Percentiles rank a stretch among this genome's conserved stretches.
Conservation (phyloP, 1,139 yeast genomes). For the Yamadazyma jaroonii region DNA sequence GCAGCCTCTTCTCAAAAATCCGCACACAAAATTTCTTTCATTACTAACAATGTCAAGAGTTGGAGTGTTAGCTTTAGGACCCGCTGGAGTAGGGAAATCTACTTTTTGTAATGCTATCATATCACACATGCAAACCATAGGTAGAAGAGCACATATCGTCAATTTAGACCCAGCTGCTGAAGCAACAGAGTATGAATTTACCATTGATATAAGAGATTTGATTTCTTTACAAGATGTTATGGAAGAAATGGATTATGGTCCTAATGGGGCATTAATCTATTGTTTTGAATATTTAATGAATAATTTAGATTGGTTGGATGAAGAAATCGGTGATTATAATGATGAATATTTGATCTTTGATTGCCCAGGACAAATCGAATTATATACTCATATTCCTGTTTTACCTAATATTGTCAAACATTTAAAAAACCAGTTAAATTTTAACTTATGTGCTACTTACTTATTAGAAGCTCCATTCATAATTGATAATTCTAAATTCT, state of each 20-base stretch:
- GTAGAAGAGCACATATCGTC: conserved; percentile 91
- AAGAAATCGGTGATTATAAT: conserved; percentile 87
- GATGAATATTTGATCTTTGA: conserved; percentile 94
- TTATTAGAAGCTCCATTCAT: conserved; percentile 92
- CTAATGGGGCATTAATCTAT: conserved; percentile 91
- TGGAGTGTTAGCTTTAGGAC: conserved; percentile 93
- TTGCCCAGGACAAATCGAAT: conserved; percentile 97
- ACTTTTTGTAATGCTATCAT: conserved; percentile 90
- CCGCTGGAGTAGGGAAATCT: conserved; percentile 95
- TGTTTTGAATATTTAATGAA: conserved; percentile 88
- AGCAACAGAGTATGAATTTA: conserved; percentile 85
- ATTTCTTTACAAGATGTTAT: conserved; percentile 93
- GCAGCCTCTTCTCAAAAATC: background rate
- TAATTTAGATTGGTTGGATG: conserved; percentile 95
- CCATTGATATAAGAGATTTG: conserved; percentile 88
- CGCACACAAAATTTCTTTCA: background rate
- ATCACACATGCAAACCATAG: conserved; percentile 83
- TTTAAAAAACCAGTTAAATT: conserved; percentile 71
- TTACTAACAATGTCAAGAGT: conserved; percentile 72
- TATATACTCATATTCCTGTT: conserved; percentile 92
- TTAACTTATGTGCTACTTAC: conserved; percentile 89
- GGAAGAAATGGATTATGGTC: conserved; percentile 93
- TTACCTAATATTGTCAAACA: conserved; percentile 86
- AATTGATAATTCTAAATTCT: conserved; percentile 84
- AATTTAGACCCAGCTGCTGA: conserved; percentile 98